These are phyloP conservation scores for Zygotorulaspora mrakii DNA, from an alignment of 1,139 yeast genomes.

Conservation along the genomic window DNA sequence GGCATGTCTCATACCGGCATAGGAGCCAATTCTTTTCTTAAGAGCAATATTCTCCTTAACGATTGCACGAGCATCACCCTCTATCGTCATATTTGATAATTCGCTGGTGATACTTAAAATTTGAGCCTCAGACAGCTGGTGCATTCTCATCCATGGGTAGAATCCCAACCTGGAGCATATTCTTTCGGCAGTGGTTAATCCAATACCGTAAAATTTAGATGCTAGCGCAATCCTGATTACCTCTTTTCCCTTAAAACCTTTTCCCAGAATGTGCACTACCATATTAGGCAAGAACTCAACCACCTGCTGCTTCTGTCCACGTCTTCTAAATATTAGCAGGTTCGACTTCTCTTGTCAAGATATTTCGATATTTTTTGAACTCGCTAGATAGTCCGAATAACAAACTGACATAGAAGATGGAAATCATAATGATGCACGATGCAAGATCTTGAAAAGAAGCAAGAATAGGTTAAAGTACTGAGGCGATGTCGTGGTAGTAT, in stretches of 20 bases:
- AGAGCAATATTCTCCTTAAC: constrained; percentile 74
- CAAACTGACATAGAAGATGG: too few species aligned
- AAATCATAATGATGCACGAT: too few species aligned
- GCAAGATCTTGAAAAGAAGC: too few species aligned
- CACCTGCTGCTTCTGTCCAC: neutral
- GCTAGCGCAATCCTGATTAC: constrained; percentile 61
- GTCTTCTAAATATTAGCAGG: too few species aligned
- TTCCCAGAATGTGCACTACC: constrained; percentile 77
- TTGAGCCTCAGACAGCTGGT: constrained; percentile 85
- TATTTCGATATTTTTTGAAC: too few species aligned
- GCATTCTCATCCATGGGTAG: constrained; percentile 92
- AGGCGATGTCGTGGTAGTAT: too few species aligned
- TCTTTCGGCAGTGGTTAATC: constrained; percentile 65
- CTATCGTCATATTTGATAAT: constrained; percentile 75
- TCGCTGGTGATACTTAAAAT: constrained; percentile 84
- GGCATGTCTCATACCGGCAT: constrained; percentile 86
- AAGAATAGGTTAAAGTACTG: too few species aligned
- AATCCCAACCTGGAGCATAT: constrained; percentile 86
- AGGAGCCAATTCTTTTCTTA: constrained; percentile 79
- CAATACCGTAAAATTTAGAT: constrained; percentile 81
- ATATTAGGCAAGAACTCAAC: constrained; percentile 24
- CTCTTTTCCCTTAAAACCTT: constrained; percentile 58
- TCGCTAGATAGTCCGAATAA: too few species aligned
- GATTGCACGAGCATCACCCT: constrained; percentile 77
- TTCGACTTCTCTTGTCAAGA: too few species aligned